These are phyloP conservation scores for Endoconidiophora laricicola DNA, from an alignment of 2,329 filamentous ascomycete genomes.

Conservation along the genomic window DNA sequence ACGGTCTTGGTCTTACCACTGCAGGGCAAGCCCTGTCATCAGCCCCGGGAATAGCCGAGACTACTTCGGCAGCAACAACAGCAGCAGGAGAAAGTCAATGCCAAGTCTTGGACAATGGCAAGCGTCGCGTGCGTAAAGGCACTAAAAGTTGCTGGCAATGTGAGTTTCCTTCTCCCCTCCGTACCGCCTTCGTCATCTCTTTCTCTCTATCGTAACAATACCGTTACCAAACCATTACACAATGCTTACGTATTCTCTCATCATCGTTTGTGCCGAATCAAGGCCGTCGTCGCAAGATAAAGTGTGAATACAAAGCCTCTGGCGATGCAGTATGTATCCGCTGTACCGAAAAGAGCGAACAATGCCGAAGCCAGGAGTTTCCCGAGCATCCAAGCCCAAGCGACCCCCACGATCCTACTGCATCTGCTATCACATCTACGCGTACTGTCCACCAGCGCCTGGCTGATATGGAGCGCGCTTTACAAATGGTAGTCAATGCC, in stretches of 20 bases:
- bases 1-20: not conserved
- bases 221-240: not conserved
- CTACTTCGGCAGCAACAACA: not conserved
- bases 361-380: conserved; percentile 33
- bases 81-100: not conserved
- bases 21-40: not conserved
- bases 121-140: conserved; percentile 30
- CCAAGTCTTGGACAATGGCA: conserved; percentile 7
- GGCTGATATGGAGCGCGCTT: conserved; percentile 10
- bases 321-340: conserved; percentile 28
- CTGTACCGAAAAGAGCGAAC: conserved; percentile 27
- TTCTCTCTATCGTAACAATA: not conserved
- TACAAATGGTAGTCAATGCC: conserved; percentile 7
- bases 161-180: conserved; percentile 19
- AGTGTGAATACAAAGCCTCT: conserved; percentile 29
- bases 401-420: conserved; percentile 8
- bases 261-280: not conserved
- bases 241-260: not conserved
- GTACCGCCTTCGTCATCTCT: not conserved
- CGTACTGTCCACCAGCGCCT: conserved; percentile 10
- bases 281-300: conserved; percentile 32
- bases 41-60: not conserved
- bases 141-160: conserved; percentile 45
- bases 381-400: conserved; percentile 18
- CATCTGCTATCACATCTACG: not conserved